phyloP scores from a whole-genome alignment of 1,139 yeast species.

The Protomyces inundatus region DNA sequence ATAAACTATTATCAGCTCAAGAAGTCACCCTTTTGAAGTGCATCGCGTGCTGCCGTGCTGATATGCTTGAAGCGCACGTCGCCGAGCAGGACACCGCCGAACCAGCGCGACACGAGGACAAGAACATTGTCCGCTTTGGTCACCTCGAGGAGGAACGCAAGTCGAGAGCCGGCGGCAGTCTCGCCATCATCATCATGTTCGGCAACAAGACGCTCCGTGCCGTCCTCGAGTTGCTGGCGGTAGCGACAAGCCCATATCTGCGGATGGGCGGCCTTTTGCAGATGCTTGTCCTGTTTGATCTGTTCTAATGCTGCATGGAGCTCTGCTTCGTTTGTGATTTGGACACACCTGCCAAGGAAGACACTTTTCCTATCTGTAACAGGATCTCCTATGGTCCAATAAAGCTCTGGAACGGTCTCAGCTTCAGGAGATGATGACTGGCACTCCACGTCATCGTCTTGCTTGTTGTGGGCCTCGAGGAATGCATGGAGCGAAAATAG shows the following conservation, averaged over 20 bases:
- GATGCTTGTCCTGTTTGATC: conserved; percentile 51
- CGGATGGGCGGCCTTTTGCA: conserved; percentile 60
- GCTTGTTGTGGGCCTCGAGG: background rate
- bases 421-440: background rate
- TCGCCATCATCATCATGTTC: conserved; percentile 98
- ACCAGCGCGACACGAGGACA: conserved; percentile 89
- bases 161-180: conserved; percentile 74
- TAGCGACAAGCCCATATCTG: conserved; percentile 48
- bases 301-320: conserved; percentile 51
- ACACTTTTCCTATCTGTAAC: conserved; percentile 78
- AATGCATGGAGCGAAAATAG: conserved; percentile 1
- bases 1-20: conserved; percentile 3
- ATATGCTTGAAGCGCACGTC: conserved; percentile 93
- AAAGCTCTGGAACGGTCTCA: background rate
- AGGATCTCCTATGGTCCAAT: conserved; percentile 72
- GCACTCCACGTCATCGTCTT: background rate
- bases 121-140: conserved; percentile 77
- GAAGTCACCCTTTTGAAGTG: conserved; percentile 61
- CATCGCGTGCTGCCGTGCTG: conserved; percentile 82
- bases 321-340: conserved; percentile 58
- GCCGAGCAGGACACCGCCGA: conserved; percentile 85
- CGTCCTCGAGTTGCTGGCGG: background rate
- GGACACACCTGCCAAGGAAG: conserved; percentile 69
- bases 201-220: conserved; percentile 45
- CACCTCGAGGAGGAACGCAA: conserved; percentile 41